Conservation (phyloP, 2,329 filamentous ascomycete genomes). For the Xylaria polymorpha region DNA sequence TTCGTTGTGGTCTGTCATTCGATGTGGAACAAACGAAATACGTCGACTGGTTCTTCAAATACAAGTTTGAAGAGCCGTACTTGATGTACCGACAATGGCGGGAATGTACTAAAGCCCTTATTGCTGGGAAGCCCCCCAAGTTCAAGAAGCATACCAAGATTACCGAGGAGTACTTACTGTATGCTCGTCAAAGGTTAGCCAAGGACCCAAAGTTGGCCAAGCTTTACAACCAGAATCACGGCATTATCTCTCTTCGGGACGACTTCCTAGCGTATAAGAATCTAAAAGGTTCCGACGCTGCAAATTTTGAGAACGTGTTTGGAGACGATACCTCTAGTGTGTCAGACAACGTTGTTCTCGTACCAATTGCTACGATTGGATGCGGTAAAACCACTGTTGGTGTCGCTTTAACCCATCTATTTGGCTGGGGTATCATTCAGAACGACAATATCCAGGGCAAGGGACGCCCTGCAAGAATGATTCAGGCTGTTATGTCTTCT, state of each 20-base stretch:
- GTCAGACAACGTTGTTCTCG: slow-evolving; percentile 78
- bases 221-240: slow-evolving; percentile 87
- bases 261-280: slow-evolving; percentile 88
- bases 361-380: slow-evolving; percentile 91
- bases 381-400: slow-evolving; percentile 97
- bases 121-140: slow-evolving; percentile 77
- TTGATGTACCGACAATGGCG: slow-evolving; percentile 99
- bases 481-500: slow-evolving; percentile 72
- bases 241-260: slow-evolving; percentile 90
- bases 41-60: slow-evolving; percentile 99
- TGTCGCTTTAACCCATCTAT: slow-evolving; percentile 82
- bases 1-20: slow-evolving; percentile 81
- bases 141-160: slow-evolving; percentile 90
- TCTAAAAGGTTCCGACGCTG: slow-evolving; percentile 88
- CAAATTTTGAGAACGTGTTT: slow-evolving; percentile 74
- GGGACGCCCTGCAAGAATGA: slow-evolving; percentile 81
- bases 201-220: slow-evolving; percentile 74
- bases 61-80: slow-evolving; percentile 99
- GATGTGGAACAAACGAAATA: slow-evolving; percentile 66
- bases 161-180: slow-evolving; percentile 89
- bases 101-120: slow-evolving; percentile 93
- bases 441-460: slow-evolving; percentile 94
- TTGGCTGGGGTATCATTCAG: slow-evolving; percentile 92
- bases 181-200: slow-evolving; percentile 78
- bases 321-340: slow-evolving; percentile 65